Conservation (phyloP, 352 stramenopile species). For the Phytophthora rubi region DNA sequence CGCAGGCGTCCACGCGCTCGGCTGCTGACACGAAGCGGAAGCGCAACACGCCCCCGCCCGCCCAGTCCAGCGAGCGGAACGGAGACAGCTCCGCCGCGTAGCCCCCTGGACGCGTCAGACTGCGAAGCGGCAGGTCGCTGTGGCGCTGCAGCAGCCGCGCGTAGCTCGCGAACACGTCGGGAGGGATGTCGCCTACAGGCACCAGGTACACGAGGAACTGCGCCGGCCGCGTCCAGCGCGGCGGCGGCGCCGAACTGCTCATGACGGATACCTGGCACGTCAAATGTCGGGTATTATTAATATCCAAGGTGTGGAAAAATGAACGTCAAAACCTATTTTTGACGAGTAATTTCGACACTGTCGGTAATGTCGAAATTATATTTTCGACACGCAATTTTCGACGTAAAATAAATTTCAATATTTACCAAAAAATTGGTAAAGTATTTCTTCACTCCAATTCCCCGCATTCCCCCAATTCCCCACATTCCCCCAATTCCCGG, state of each 20-base stretch:
- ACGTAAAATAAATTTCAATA: no score
- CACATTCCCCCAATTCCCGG: no score
- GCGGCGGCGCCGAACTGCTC: slow-evolving; percentile 27
- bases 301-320: no score
- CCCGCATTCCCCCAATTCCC: no score
- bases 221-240: slow-evolving; percentile 65
- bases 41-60: slow-evolving; percentile 53
- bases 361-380: background rate
- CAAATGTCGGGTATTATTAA: no score
- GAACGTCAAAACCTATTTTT: no score
- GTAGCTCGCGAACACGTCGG: slow-evolving; percentile 66
- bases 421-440: no score
- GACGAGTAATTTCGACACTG: background rate
- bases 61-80: slow-evolving; percentile 79
- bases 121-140: slow-evolving; percentile 62
- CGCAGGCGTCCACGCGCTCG: slow-evolving; percentile 56
- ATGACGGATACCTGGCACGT: background rate
- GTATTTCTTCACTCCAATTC: no score
- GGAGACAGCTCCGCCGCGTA: slow-evolving; percentile 85
- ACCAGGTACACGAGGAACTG: slow-evolving; percentile 88
- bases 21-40: slow-evolving; percentile 80
- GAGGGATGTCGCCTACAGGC: slow-evolving; percentile 71
- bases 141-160: slow-evolving; percentile 63
- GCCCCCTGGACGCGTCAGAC: slow-evolving; percentile 74
- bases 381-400: background rate